Base-by-base conservation (phyloP, 176 grass and related monocot genomes). In the Oryza glumipatula region DNA sequence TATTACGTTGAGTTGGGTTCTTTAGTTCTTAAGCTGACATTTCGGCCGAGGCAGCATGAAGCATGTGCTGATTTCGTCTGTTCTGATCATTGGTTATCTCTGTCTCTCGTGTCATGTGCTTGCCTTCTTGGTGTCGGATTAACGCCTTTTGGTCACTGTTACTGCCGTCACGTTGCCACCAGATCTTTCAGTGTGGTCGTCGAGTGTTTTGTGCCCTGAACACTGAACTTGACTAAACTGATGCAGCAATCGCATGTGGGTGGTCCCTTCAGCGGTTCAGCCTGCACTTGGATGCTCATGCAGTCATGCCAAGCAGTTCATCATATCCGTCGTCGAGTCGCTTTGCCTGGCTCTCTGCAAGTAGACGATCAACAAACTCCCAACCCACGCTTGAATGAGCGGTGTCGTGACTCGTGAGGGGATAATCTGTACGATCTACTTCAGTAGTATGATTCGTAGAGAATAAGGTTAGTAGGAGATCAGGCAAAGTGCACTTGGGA, bases 11-110 rank as follows among this genome's bases (percentile, higher is more conserved):
- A 35, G 58, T 58, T 58, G 17, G 52, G 15, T 63, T 78, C 60
- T 63, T 78, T 85, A 33, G 51, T 47, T 78, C 14, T 58, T 58
- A 65, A 24, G 19, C 39, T 64, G 23, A 84, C 64, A 76, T 85
- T 77, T 73, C 11, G 7, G 60, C n/a, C 74, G 6, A 76, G 36
- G 74, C 65, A 77, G 49, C 22, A 44, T 7, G 2, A 33, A 68
- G 32, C 45, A 56, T 69, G 58, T 22, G 60, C 67, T 85, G 75
- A 23, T 85, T 63, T 58, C 60, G 52, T 15, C 39, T 70, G 11
- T 47, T 85, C 74, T 46, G 35, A 45, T 71, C 16, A 21, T 70
- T 63, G 58, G 58, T 23, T 36, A 36, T 63, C 7, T 21, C n/a
- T 23, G 22, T 22, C n/a, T 63, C 21, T 22, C n/a, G n/a, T 23